phyloP scores from a whole-genome alignment of 116 monocot species.

The Papilionanthe hybrid region DNA sequence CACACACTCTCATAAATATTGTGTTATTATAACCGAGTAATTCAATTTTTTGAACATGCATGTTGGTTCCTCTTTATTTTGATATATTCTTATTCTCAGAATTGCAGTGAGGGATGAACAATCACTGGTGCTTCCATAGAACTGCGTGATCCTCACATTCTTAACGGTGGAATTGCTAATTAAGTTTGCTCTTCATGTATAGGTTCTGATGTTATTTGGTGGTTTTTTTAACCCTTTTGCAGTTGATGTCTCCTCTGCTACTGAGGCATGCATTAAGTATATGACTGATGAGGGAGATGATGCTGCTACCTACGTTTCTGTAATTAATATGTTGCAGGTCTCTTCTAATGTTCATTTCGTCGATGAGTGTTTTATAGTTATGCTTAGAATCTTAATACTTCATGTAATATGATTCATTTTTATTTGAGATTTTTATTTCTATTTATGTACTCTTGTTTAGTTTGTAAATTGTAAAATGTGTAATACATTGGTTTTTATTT shows the following conservation, averaged over 20 bases:
- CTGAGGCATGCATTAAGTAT: constrained; percentile 78
- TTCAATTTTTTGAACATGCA: background rate
- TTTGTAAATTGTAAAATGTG: no score
- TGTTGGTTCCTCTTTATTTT: background rate
- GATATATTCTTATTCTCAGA: background rate
- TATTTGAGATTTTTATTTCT: no score
- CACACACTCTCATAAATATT: background rate
- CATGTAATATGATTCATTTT: no score
- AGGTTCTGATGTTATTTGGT: constrained; percentile 1
- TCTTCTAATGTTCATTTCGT: no score
- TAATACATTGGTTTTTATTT: no score
- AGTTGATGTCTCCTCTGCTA: constrained; percentile 85
- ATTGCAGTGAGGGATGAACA: constrained; percentile 66
- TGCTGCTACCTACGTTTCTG: constrained; percentile 73
- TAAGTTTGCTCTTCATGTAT: background rate
- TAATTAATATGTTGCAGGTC: no score
- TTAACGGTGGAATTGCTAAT: background rate
- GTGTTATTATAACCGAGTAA: background rate
- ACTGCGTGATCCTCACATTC: constrained; percentile 62
- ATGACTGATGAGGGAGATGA: constrained; percentile 62
- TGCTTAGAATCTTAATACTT: no score
- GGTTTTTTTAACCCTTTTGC: constrained; percentile 8
- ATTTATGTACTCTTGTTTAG: no score
- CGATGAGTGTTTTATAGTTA: no score
- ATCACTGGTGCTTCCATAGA: constrained; percentile 66